Evolutionary conservation across 257 asterid genomes (phyloP).

Genomic region (Ehretia macrophylla): DNA sequence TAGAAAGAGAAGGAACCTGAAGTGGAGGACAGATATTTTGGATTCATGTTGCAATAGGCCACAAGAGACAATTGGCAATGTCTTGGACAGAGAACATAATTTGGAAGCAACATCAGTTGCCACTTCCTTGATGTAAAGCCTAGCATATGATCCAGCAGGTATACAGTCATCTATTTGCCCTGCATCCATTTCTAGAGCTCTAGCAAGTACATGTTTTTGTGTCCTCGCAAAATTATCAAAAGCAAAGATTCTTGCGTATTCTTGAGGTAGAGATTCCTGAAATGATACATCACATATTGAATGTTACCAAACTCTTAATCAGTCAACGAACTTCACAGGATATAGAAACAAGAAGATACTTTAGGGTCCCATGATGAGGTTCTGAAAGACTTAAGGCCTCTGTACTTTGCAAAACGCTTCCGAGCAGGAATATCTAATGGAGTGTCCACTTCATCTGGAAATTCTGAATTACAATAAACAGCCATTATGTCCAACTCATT

Average conservation of each 20-base stretch:
- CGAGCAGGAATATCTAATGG: slow-evolving; percentile 88
- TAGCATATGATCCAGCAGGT: slow-evolving; percentile 66
- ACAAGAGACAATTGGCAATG: slow-evolving; percentile 57
- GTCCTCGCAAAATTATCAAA: slow-evolving; percentile 83
- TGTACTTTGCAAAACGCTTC: slow-evolving; percentile 88
- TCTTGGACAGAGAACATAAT: slow-evolving; percentile 40
- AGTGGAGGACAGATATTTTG: slow-evolving; percentile 88
- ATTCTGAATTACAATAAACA: slow-evolving; percentile 47
- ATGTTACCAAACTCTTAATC: slow-evolving; percentile 1
- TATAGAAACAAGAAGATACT: slow-evolving; percentile 38
- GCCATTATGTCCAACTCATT: slow-evolving; percentile 14
- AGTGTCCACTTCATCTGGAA: slow-evolving; percentile 96
- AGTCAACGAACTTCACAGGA: background rate
- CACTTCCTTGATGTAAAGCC: slow-evolving; percentile 66
- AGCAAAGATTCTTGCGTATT: slow-evolving; percentile 83
- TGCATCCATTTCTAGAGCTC: slow-evolving; percentile 63
- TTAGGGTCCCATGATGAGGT: slow-evolving; percentile 99
- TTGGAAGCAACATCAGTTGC: slow-evolving; percentile 51
- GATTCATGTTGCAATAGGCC: slow-evolving; percentile 94
- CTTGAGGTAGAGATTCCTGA: slow-evolving; percentile 95
- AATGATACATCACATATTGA: slow-evolving; percentile 18
- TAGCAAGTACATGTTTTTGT: slow-evolving; percentile 76
- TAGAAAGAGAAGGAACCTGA: slow-evolving; percentile 52
- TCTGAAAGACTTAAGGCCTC: slow-evolving; percentile 94
- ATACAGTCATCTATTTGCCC: slow-evolving; percentile 38